Conservation (phyloP, 2,329 filamentous ascomycete species). For the Rugonectria rugulosa region DNA sequence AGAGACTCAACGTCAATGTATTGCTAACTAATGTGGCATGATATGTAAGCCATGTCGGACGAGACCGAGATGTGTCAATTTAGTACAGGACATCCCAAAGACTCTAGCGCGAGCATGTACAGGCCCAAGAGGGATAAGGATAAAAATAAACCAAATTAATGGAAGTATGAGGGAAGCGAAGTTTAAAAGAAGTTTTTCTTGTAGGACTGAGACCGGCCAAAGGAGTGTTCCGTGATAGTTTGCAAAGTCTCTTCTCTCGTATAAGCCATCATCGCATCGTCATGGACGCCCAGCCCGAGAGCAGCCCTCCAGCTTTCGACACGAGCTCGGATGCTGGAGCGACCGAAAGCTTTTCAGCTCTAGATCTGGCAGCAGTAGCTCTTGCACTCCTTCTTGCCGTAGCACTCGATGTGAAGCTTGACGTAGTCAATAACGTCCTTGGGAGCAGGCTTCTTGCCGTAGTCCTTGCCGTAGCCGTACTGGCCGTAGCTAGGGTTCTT, state of each 20-base stretch:
- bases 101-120: neutral
- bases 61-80: neutral
- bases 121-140: neutral
- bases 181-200: neutral
- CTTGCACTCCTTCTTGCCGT: conserved; percentile 19
- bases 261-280: neutral
- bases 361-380: conserved; percentile 16
- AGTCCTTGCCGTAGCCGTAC: conserved; percentile 1
- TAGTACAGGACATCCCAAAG: neutral
- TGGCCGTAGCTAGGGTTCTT: conserved; percentile 5
- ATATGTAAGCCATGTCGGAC: too few species aligned
- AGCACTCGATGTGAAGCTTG: conserved; percentile 15
- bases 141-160: neutral
- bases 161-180: neutral
- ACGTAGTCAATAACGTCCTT: conserved; percentile 7
- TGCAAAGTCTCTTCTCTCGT: neutral
- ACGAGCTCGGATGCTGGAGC: neutral
- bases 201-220: too few species aligned
- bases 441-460: neutral
- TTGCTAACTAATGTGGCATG: too few species aligned
- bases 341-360: neutral
- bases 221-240: neutral
- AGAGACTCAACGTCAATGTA: too few species aligned
- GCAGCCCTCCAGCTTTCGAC: neutral
- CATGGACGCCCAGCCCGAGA: neutral